Evolutionary conservation across 495 filamentous ascomycete species (phyloP).

Genomic region (Oleoguttula mirabilis): DNA sequence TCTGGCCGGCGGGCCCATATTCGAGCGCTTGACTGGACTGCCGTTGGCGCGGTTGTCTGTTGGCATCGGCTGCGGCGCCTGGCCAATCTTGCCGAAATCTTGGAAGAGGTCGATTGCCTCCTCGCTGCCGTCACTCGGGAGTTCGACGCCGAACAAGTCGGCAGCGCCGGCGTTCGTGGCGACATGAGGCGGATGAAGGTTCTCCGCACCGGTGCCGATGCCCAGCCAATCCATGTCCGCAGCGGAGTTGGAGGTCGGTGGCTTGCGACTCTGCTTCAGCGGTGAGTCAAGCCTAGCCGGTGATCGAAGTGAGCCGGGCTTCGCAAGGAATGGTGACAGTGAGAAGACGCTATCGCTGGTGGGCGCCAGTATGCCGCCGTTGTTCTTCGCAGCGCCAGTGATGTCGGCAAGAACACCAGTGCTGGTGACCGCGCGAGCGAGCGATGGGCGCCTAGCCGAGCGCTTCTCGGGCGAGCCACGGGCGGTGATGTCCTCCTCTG

Average conservation of each 20-base stretch:
- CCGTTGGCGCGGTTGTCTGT: constrained; percentile 5
- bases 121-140: constrained; percentile 43
- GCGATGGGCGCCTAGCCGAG: constrained; percentile 49
- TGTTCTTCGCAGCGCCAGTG: constrained; percentile 33
- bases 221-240: constrained; percentile 14
- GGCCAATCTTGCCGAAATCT: constrained; percentile 80
- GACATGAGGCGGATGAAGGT: constrained; percentile 31
- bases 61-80: not conserved
- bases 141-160: constrained; percentile 50
- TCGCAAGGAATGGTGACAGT: constrained; percentile 28
- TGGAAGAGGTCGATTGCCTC: constrained; percentile 68
- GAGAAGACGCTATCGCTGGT: constrained; percentile 11
- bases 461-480: constrained; percentile 66
- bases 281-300: constrained; percentile 23
- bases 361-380: constrained; percentile 11
- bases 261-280: constrained; percentile 16
- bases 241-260: constrained; percentile 19
- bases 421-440: constrained; percentile 45
- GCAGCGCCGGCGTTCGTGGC: constrained; percentile 40
- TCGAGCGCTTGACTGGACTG: constrained; percentile 13
- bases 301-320: constrained; percentile 15
- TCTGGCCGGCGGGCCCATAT: constrained; percentile 2
- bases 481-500: constrained; percentile 37
- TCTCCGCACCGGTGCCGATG: constrained; percentile 10
- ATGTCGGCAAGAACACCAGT: constrained; percentile 54